phyloP scores from a whole-genome alignment of 2,329 filamentous ascomycete genomes.

The Ophiocordyceps camponoti-floridani region DNA sequence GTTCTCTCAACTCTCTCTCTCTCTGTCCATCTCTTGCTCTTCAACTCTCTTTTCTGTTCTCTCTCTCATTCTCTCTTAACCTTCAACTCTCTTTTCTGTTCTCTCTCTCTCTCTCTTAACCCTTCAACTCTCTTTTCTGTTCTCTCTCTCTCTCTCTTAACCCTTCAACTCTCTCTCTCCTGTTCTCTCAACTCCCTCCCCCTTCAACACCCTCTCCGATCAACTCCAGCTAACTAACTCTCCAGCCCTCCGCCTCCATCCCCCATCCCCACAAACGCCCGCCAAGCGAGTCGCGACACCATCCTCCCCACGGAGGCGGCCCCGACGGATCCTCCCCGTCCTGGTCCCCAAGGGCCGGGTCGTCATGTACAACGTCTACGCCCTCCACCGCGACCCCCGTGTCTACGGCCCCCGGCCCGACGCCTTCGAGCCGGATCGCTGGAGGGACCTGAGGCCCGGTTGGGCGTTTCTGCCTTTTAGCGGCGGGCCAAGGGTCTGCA shows the following conservation, averaged over 20 bases:
- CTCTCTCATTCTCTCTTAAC: too few relatives aligned
- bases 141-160: not conserved
- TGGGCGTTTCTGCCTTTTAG: constrained; percentile 28
- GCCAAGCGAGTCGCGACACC: constrained; percentile 20
- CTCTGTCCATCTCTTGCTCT: too few relatives aligned
- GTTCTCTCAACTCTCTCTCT: too few relatives aligned
- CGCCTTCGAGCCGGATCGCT: constrained; percentile 22
- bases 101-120: not conserved
- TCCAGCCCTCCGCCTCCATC: constrained; percentile 28
- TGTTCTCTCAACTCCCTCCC: not conserved
- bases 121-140: too few relatives aligned
- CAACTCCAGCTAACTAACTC: not conserved
- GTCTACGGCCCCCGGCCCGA: constrained; percentile 18
- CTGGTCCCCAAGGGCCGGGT: constrained; percentile 27
- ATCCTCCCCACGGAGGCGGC: constrained; percentile 34
- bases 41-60: too few relatives aligned
- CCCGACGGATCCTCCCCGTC: constrained; percentile 26
- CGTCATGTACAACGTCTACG: constrained; percentile 24
- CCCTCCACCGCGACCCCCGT: constrained; percentile 18
- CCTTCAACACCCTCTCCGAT: too few relatives aligned
- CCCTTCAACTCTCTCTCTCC: not conserved
- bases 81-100: too few relatives aligned
- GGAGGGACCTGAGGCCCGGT: constrained; percentile 17
- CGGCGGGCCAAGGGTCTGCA: constrained; percentile 25
- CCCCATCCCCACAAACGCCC: constrained; percentile 31